A percentile compares a stretch with the other conserved stretches of the same genome.
phyloP scores from a whole-genome alignment of 768 basidiomycete species.

The Asterophora lycoperdoides region DNA sequence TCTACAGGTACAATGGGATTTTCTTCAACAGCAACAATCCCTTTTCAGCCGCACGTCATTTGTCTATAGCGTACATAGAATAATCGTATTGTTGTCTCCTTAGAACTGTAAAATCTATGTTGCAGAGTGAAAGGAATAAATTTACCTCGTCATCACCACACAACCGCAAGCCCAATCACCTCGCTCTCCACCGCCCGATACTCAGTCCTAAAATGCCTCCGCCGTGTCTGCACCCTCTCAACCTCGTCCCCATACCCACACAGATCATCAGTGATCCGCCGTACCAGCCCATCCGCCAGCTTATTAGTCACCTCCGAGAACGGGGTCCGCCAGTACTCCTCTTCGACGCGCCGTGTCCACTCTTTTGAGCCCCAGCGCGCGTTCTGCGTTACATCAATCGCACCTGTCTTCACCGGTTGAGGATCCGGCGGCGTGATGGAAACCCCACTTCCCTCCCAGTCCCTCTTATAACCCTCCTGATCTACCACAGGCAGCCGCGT shows the following conservation, averaged over 20 bases:
- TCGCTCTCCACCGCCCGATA: constrained; percentile 87
- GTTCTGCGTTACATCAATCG: constrained; percentile 29
- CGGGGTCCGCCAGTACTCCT: constrained; percentile 66
- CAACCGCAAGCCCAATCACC: constrained; percentile 69
- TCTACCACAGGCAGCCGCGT: constrained; percentile 29
- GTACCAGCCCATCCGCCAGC: constrained; percentile 34
- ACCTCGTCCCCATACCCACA: constrained; percentile 30
- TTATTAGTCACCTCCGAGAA: constrained; percentile 1
- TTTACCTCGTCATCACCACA: constrained; percentile 44
- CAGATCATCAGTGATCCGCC: constrained; percentile 27
- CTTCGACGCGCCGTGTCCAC: constrained; percentile 80
- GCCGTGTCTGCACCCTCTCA: constrained; percentile 38
- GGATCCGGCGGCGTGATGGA: constrained; percentile 16
- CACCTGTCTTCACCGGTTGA: neutral
- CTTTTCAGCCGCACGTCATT: no score
- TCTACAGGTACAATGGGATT: no score
- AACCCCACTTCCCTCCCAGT: constrained; percentile 59
- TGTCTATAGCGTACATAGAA: no score
- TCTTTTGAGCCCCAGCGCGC: constrained; percentile 80
- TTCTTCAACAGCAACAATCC: no score
- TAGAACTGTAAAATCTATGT: neutral
- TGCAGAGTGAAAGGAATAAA: no score
- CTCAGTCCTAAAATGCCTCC: constrained; percentile 63
- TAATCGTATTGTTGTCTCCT: no score
- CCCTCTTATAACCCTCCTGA: constrained; percentile 62